Evolutionary conservation across 2,329 filamentous ascomycete genomes (phyloP).

Genomic region (Stachybotrys elegans): DNA sequence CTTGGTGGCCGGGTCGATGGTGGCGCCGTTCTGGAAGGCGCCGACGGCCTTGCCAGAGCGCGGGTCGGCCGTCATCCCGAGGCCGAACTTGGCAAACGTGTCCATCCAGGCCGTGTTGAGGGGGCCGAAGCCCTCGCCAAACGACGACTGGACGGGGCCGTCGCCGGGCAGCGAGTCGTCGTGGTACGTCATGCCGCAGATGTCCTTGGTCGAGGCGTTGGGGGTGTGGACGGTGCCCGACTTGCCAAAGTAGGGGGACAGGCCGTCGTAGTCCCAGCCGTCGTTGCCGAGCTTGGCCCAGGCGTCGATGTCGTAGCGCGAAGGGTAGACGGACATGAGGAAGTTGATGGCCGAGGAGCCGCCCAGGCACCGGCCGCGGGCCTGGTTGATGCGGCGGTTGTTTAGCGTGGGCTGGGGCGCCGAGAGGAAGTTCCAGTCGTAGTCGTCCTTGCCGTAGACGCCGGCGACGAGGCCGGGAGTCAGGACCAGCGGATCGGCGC

Average conservation of each 20-base stretch:
- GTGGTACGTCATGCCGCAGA: conserved; percentile 23
- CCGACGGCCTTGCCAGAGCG: conserved; percentile 23
- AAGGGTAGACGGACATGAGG: conserved; percentile 24
- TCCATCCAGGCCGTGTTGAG: conserved; percentile 31
- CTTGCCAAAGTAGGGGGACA: conserved; percentile 28
- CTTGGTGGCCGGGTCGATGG: conserved; percentile 24
- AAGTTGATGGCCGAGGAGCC: conserved; percentile 54
- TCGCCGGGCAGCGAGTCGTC: conserved; percentile 24
- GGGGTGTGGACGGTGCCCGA: conserved; percentile 25
- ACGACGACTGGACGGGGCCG: conserved; percentile 32
- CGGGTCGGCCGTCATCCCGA: conserved; percentile 26
- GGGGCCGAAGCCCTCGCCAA: conserved; percentile 24
- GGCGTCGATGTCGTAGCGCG: conserved; percentile 12
- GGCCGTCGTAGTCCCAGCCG: conserved; percentile 18
- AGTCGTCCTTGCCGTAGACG: conserved; percentile 13
- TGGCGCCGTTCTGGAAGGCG: conserved; percentile 25
- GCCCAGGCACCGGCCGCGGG: conserved; percentile 51
- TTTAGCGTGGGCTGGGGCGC: conserved; percentile 9
- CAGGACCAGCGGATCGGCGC: conserved; percentile 10
- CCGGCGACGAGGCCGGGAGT: conserved; percentile 11
- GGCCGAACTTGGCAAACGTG: conserved; percentile 26
- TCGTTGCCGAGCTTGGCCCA: conserved; percentile 20
- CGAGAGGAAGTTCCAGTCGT: conserved; percentile 16
- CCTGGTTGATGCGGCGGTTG: conserved; percentile 12
- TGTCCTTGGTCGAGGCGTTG: conserved; percentile 17